phyloP scores from a whole-genome alignment of 2,329 filamentous ascomycete genomes.

The Aspergillus tanneri region DNA sequence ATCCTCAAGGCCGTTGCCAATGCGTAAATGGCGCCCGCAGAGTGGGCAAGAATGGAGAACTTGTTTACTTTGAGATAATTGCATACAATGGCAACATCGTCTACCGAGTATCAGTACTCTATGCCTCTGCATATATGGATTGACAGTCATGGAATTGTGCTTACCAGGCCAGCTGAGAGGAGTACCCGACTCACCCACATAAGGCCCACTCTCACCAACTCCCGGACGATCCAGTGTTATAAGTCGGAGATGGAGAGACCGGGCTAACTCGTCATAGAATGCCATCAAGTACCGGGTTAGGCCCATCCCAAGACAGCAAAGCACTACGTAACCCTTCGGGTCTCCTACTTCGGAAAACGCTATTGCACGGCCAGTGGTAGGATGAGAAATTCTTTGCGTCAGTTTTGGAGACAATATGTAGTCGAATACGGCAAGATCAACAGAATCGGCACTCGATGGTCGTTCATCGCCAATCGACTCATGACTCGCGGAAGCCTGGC shows the following conservation, averaged over 20 bases:
- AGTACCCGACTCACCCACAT: conserved; percentile 76
- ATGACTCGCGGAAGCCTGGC: conserved; percentile 40
- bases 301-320: conserved; percentile 98
- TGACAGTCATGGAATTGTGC: conserved; percentile 30
- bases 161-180: conserved; percentile 91
- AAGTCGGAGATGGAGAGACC: conserved; percentile 81
- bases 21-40: conserved; percentile 95
- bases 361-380: conserved; percentile 80
- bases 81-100: conserved; percentile 91
- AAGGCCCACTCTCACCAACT: conserved; percentile 85
- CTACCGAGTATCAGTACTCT: conserved; percentile 32
- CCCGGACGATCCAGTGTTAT: conserved; percentile 94
- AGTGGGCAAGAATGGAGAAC: conserved; percentile 94
- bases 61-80: conserved; percentile 88
- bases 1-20: conserved; percentile 92
- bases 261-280: conserved; percentile 93
- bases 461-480: conserved; percentile 63
- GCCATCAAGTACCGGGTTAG: conserved; percentile 92
- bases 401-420: conserved; percentile 81
- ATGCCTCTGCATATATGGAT: background rate
- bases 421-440: conserved; percentile 81
- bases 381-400: conserved; percentile 83
- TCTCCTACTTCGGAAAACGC: conserved; percentile 97
- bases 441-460: conserved; percentile 76
- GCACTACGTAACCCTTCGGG: conserved; percentile 83